Conservation (phyloP, 352 stramenopile genomes). For the Sclerospora graminicola region DNA sequence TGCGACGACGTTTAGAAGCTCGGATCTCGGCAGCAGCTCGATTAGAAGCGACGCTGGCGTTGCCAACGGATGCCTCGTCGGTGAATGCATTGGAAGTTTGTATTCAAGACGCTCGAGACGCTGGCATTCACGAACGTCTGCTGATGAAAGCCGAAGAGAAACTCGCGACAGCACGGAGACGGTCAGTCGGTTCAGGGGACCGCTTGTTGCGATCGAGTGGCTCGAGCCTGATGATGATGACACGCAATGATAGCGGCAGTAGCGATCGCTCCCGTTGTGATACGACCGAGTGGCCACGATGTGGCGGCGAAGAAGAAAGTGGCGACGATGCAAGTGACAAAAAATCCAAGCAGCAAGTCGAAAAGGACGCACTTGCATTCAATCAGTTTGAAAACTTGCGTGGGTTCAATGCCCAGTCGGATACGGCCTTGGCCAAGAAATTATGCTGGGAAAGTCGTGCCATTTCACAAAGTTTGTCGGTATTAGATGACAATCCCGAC, state of each 20-base stretch:
- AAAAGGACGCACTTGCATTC: conserved; percentile 46
- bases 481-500: conserved; percentile 33
- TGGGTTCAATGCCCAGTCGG: conserved; percentile 39
- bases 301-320: conserved; percentile 20
- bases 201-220: conserved; percentile 16
- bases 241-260: conserved; percentile 20
- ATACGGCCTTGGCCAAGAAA: conserved; percentile 35
- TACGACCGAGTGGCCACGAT: conserved; percentile 33
- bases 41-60: conserved; percentile 32
- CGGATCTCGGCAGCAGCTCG: conserved; percentile 34
- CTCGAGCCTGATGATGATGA: too few species aligned
- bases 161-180: conserved; percentile 21
- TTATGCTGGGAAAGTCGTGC: conserved; percentile 56
- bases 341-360: conserved; percentile 21
- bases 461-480: conserved; percentile 48
- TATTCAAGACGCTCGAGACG: conserved; percentile 46
- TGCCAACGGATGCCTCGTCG: conserved; percentile 33
- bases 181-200: conserved; percentile 11
- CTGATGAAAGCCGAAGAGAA: conserved; percentile 56
- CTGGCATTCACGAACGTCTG: conserved; percentile 46
- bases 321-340: conserved; percentile 21
- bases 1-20: conserved; percentile 38
- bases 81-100: conserved; percentile 41
- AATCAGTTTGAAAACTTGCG: conserved; percentile 61
- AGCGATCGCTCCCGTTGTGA: conserved; percentile 26